phyloP scores from a whole-genome alignment of 192 early-diverging fungal species.

The Diversispora epigaea region DNA sequence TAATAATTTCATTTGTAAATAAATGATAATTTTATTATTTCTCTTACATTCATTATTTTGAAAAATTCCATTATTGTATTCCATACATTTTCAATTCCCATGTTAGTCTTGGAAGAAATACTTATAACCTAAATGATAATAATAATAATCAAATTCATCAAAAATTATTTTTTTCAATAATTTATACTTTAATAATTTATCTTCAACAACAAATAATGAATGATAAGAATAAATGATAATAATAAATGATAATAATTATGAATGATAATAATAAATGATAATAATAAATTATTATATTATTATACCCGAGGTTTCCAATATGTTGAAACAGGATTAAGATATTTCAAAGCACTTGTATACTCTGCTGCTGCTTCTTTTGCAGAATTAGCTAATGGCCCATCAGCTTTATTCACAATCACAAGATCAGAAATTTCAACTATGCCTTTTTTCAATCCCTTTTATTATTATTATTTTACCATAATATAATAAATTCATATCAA shows the following conservation, averaged over 20 bases:
- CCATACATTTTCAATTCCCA: conserved; percentile 60
- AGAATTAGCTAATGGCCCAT: conserved; percentile 64
- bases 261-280: too few relatives aligned
- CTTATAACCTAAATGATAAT: conserved; percentile 47
- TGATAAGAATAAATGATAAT: too few relatives aligned
- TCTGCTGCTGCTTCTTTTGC: conserved; percentile 68
- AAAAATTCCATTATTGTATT: conserved; percentile 59
- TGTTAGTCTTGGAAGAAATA: conserved; percentile 55
- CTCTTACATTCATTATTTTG: conserved; percentile 51
- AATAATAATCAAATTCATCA: background rate
- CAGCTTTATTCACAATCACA: conserved; percentile 79
- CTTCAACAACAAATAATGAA: background rate
- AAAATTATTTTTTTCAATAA: background rate
- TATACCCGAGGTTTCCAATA: conserved; percentile 50
- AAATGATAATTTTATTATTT: background rate
- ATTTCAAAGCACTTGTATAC: conserved; percentile 70
- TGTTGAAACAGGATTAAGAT: conserved; percentile 45
- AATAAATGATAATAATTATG: too few relatives aligned
- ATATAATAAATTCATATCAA: background rate
- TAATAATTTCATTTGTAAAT: background rate
- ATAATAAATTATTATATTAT: background rate
- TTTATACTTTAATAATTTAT: background rate
- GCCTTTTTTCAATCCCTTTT: conserved; percentile 79
- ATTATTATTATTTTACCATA: background rate
- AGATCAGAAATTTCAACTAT: conserved; percentile 85